Conservation (phyloP, 2,329 filamentous ascomycete genomes). For the Nemania diffusa region DNA sequence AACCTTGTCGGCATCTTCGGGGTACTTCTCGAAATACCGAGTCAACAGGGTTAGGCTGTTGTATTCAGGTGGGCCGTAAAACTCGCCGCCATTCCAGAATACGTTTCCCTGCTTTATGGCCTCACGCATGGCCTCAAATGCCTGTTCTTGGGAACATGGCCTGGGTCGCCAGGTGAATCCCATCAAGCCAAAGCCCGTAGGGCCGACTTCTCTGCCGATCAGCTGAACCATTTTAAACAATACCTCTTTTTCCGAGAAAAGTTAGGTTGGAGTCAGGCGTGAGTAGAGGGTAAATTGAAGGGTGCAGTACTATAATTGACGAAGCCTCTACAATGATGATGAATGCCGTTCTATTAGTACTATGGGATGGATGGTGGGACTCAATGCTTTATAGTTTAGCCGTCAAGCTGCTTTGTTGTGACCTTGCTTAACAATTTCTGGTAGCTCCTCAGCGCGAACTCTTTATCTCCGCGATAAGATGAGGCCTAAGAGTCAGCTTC, state of each 20-base stretch:
- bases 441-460: no score
- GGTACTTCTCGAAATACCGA: constrained; percentile 66
- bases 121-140: constrained; percentile 61
- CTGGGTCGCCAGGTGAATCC: constrained; percentile 48
- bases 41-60: constrained; percentile 65
- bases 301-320: background rate
- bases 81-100: constrained; percentile 66
- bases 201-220: constrained; percentile 43
- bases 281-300: background rate
- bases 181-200: constrained; percentile 46
- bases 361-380: background rate
- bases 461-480: no score
- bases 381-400: constrained; percentile 30
- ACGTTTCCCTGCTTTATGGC: constrained; percentile 53
- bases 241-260: background rate
- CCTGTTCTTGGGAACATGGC: constrained; percentile 51
- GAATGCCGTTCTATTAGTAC: background rate
- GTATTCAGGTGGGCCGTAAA: constrained; percentile 63
- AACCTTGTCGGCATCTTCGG: constrained; percentile 65
- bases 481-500: no score
- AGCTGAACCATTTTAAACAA: constrained; percentile 43
- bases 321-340: background rate
- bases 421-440: no score
- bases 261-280: background rate
- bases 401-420: constrained; percentile 7